phyloP scores from a whole-genome alignment of 2,329 filamentous ascomycete genomes.

The Sordariomycetes sp. region DNA sequence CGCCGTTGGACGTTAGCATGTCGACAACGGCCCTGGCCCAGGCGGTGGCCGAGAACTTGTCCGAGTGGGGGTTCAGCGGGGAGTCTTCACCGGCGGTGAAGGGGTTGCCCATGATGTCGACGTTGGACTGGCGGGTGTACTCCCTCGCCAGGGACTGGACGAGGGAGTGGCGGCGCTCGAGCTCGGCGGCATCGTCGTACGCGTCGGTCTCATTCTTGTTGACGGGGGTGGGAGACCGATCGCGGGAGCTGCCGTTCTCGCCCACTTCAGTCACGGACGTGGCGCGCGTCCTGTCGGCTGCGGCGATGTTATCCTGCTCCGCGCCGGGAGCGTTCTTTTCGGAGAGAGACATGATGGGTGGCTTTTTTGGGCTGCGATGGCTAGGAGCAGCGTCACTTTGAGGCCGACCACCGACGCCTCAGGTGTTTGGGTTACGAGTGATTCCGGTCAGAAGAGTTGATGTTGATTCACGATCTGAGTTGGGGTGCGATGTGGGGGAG shows the following conservation, averaged over 20 bases:
- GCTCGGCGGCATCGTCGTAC: conserved; percentile 26
- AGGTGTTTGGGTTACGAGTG: background rate
- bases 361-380: background rate
- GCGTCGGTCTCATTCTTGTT: conserved; percentile 10
- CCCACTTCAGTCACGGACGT: conserved; percentile 22
- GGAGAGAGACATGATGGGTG: conserved; percentile 8
- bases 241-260: conserved; percentile 9
- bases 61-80: conserved; percentile 37
- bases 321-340: conserved; percentile 11
- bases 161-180: conserved; percentile 34
- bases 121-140: conserved; percentile 34
- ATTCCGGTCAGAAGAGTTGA: background rate
- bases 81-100: conserved; percentile 35
- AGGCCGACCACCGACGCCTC: background rate
- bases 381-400: background rate
- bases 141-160: conserved; percentile 42
- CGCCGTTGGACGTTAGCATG: conserved; percentile 35
- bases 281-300: conserved; percentile 17
- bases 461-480: background rate
- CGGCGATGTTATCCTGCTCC: conserved; percentile 7
- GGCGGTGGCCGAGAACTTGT: conserved; percentile 36
- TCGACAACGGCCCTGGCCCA: conserved; percentile 50
- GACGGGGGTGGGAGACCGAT: conserved; percentile 11
- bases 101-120: conserved; percentile 27
- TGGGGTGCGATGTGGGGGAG: too few relatives aligned